A percentile compares a stretch with the other conserved stretches of the same genome.
These are phyloP conservation scores for Hypoxylon sp. DNA, from an alignment of 2,329 filamentous ascomycete species.

Conservation along the genomic window DNA sequence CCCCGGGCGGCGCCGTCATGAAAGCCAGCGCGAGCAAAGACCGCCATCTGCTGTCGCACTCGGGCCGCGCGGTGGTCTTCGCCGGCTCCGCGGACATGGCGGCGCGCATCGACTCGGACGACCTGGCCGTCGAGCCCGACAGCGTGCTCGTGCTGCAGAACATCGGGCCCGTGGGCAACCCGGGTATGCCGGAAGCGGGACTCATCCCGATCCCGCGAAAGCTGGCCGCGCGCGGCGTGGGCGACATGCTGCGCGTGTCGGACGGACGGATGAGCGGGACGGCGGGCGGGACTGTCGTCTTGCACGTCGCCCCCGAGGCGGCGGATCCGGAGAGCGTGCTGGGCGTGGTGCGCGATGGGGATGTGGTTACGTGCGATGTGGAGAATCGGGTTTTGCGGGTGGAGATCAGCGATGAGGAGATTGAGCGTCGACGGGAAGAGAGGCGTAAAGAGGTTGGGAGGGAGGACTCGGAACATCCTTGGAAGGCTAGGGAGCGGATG, in stretches of 20 bases:
- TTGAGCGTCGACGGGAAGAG: slow-evolving; percentile 65
- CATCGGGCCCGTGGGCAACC: slow-evolving; percentile 88
- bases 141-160: slow-evolving; percentile 83
- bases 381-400: slow-evolving; percentile 67
- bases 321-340: slow-evolving; percentile 79
- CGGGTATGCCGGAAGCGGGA: slow-evolving; percentile 90
- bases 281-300: slow-evolving; percentile 86
- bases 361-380: slow-evolving; percentile 80
- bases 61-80: slow-evolving; percentile 68
- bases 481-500: slow-evolving; percentile 50
- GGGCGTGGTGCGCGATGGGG: slow-evolving; percentile 78
- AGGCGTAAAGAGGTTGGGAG: slow-evolving; percentile 60
- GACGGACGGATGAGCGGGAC: slow-evolving; percentile 90
- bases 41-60: slow-evolving; percentile 60
- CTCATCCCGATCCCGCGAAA: slow-evolving; percentile 74
- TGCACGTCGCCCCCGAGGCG: slow-evolving; percentile 88
- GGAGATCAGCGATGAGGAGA: slow-evolving; percentile 74
- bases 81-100: slow-evolving; percentile 79
- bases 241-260: slow-evolving; percentile 83
- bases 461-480: slow-evolving; percentile 40
- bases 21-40: slow-evolving; percentile 91
- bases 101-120: slow-evolving; percentile 63
- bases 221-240: slow-evolving; percentile 75
- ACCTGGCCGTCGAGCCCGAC: slow-evolving; percentile 67
- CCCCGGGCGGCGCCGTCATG: slow-evolving; percentile 82